Evolutionary conservation across 768 basidiomycete genomes (phyloP), one percentile per base, ranked within the genome.

Genomic region (Melanogaster broomeanus): DNA sequence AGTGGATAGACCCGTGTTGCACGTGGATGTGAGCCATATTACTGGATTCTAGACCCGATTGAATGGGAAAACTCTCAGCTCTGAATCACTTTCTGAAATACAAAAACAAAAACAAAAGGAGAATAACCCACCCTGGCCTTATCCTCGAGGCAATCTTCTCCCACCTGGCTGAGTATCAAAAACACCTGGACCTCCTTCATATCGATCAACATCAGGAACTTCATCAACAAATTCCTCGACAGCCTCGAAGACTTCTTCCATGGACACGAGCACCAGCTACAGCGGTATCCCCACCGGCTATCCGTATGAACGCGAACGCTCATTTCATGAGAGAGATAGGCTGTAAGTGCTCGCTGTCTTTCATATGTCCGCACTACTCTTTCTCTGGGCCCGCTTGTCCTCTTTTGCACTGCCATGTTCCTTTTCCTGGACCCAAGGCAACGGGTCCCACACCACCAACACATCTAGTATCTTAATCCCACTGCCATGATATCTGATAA

Each of bases 271-370:
- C 54, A 35, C 54, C 35, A 66, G 52, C 58, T 66, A 53, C 55
- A 58, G 55, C 39, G 22, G 61, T 15, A 60, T 66, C 37, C 57
- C 64, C 25, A 49, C 64, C 6, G 64, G 62, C 28, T 66, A 66
- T 41, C 58, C 64, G 33, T 66, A 64, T 45, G 63, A 67, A 35
- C 65, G 65, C 15, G 65, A 69, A 38, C 59, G 67, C 10, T 40
- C 61, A 0, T 51, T 61, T 4, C 35, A 63, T 40, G 72, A 74
- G 52, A 63, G 72, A 51, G 72, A 74, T 54, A 71, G 71, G 52
- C 61, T 74, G 72, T 74, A 59, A 66, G 67, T 66, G 8, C 2
- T 4, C 30, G 21, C 21, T 24, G 48, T 48, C 51, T 39, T 57
- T 49, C 52, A 51, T 55, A 45, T 49, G 58, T 48, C 47, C 25